Base-by-base conservation (phyloP, 306 rosid species). In the Malus sylvestris region DNA sequence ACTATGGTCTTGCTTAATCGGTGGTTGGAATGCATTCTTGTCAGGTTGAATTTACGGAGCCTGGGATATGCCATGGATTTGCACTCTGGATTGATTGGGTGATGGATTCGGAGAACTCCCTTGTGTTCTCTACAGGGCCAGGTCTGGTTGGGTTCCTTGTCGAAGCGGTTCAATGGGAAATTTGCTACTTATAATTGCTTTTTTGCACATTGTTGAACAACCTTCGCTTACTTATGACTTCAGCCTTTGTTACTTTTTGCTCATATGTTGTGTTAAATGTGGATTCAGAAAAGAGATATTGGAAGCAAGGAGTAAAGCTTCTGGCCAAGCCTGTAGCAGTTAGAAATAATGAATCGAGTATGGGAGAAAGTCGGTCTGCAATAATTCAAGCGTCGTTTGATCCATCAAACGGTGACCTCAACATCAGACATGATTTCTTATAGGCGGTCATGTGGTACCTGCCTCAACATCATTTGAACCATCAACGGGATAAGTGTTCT, bases 241-340 rank as follows among this genome's bases (percentile, higher is more conserved):
- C 4, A 45, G 66, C 35, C 66, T 2, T 12, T 4, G 33, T 23
- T 63, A 49, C 4, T 23, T 62, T 12, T 9, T 38, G 51, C 70
- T 67, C 10, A 19, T 59, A 38, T 53, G 16, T 22, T 30, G 27
- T 61, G 45, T 30, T 18, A 35, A 53, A 62, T 25, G 65, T 76
- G 77, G 67, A 76, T 82, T 75, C 93, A 94, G 98, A 90, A 80
- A 90, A 85, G 66, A 91, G 96, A 82, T 84, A 85, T 49, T 94
- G 97, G 98, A 94, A 94, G 83, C 97, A 94, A 81, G 98, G 97
- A 79, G 87, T 94, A 58, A 92, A 89, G 95, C 96, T 94, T 83
- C 84, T 94, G 58, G 84, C 86, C 40, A 78, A 86, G 35, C 97
- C 98, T 16, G 89, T 84, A 80, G 84, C 73, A 14, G 87, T 90